Evolutionary conservation across 345 rosid genomes (phyloP), one percentile per base, ranked within the genome.

Genomic region (Gossypioides kirkii): DNA sequence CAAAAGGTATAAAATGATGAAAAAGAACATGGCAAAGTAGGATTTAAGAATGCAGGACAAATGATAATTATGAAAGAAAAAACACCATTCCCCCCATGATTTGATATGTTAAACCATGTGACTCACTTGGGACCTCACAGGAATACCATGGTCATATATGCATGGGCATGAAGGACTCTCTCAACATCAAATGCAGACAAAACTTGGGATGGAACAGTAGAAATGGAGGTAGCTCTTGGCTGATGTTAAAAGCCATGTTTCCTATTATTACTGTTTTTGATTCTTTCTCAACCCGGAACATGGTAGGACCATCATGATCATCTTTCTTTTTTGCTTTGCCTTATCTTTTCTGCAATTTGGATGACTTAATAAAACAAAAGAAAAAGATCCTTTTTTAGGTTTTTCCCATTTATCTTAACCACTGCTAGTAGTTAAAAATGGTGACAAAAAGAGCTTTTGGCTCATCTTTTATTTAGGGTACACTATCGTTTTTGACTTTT

Each of bases 271-370:
- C 18, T 52, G 18, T 53, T 53, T 20, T 20, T 9, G 17, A 26
- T 26, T 68, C 25, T 68, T 13, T 46, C 76, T 18, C 36, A 62
- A 45, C 6, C 60, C 45, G 10, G 4, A 73, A 61, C 75, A 43
- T 73, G 75, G 75, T 72, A 28, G 75, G 75, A 61, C 75, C 69
- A 2, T 36, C 46, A 10, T 60, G 14, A 6, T 70, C 73, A 13
- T 54, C 68, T 43, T 61, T 11, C 69, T 11, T 72, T 61, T 60
- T 55, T 22, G 61, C 5, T 26, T 36, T 62, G 69, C 60, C 76
- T 73, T 73, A 61, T 73, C 76, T 36, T 69, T 62, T 73, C 50
- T 28, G 26, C 25, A 47, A 26, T 22, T 71, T 2, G 20, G 53
- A 71, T 55, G 50, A 56, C 12, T 36, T 56, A 41, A 36, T 54